phyloP scores from a whole-genome alignment of 2,329 filamentous ascomycete species.

The Rugonectria rugulosa region DNA sequence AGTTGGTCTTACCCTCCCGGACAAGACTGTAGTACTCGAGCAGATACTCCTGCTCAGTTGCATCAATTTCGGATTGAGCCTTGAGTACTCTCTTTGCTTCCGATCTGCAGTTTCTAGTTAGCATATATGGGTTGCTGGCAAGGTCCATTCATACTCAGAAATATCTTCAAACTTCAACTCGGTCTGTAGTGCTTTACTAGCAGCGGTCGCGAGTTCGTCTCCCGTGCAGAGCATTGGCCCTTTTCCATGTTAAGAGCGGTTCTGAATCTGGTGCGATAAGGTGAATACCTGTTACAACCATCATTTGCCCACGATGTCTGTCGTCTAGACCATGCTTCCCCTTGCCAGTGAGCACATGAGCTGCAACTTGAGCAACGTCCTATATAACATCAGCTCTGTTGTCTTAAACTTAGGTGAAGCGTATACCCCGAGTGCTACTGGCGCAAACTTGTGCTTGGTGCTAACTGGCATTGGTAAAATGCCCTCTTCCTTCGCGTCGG shows the following conservation, averaged over 20 bases:
- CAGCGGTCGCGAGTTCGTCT: constrained; percentile 54
- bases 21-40: constrained; percentile 62
- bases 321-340: constrained; percentile 59
- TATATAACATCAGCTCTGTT: constrained; percentile 25
- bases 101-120: not conserved
- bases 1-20: constrained; percentile 61
- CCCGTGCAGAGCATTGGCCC: constrained; percentile 56
- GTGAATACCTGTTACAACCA: constrained; percentile 55
- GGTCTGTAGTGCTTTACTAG: constrained; percentile 52
- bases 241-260: constrained; percentile 24
- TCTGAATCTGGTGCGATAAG: too few relatives aligned
- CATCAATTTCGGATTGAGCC: constrained; percentile 29
- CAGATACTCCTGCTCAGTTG: constrained; percentile 55
- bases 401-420: not conserved
- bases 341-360: constrained; percentile 55
- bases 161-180: constrained; percentile 41
- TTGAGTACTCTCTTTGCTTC: constrained; percentile 10
- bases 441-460: constrained; percentile 56
- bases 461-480: constrained; percentile 56
- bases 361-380: constrained; percentile 57
- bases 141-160: not conserved
- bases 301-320: constrained; percentile 59
- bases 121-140: not conserved
- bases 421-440: constrained; percentile 54
- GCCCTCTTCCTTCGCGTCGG: constrained; percentile 53